Evolutionary conservation across 495 filamentous ascomycete genomes (phyloP), one percentile per base, ranked within the genome.

Genomic region (Aspergillus avenaceus): DNA sequence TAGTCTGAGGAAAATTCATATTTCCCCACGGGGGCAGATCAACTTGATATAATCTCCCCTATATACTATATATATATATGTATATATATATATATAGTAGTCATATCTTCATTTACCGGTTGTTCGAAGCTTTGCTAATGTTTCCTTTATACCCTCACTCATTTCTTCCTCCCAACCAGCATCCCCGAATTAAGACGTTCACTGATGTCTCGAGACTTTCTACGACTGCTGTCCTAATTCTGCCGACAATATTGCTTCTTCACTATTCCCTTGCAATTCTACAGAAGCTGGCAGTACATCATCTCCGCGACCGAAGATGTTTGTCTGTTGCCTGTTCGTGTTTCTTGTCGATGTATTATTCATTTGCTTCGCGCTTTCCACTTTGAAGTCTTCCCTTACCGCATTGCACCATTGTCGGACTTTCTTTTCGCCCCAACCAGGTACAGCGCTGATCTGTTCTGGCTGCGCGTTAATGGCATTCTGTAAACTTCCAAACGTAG

Each of bases 341-440:
- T 47, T 28, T 25, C 47, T 49, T 28, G 53, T 47, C 38, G 62
- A 55, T 8, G 72, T 49, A 71, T 74, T 26, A 77, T 64, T 63
- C 75, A 87, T 26, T 79, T n/a, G n/a, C n/a, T n/a, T 82, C 2
- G 86, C 80, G 48, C 83, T 85, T 58, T 83, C 80, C 8, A 86
- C 81, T 53, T 88, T 69, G 57, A 97, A 97, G 6, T 86, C 87
- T 69, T 95, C 90, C 44, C 88, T 74, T 6, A 97, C 89, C 4
- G 84, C 84, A 44, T 68, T 77, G 59, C 81, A 86, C 90, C 92
- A 97, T 46, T 78, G 77, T 59, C 84, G 82, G 6, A 96, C 89
- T 66, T 97, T 99, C 72, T 86, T 92, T 72, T 95, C 88, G 14
- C 93, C 93, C 91, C 91, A 97, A 8, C 93, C 93, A 5, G 85